phyloP scores from a whole-genome alignment of 257 asterid species.

The Scutellaria barbata region DNA sequence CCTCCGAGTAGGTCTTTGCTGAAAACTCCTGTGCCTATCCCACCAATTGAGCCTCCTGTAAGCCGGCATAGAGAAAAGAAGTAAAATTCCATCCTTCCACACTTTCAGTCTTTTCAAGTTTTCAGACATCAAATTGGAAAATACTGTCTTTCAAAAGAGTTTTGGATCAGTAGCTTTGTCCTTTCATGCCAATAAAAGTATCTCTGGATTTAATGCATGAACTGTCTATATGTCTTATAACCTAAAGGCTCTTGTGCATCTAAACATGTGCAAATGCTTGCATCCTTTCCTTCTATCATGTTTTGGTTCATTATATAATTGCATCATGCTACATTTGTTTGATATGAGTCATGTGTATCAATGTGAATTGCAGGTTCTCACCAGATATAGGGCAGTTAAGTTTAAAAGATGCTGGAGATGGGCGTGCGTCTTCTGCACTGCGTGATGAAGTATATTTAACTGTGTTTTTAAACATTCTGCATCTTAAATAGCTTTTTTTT shows the following conservation, averaged over 20 bases:
- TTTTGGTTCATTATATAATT: conserved; percentile 17
- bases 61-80: conserved; percentile 78
- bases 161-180: conserved; percentile 14
- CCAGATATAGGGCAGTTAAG: conserved; percentile 65
- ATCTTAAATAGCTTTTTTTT: conserved; percentile 17
- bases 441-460: conserved; percentile 71
- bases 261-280: conserved; percentile 16
- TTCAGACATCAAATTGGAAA: conserved; percentile 8
- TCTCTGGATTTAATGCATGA: conserved; percentile 29
- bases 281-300: conserved; percentile 26
- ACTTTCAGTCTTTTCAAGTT: conserved; percentile 27
- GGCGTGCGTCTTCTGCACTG: conserved; percentile 80
- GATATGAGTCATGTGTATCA: conserved; percentile 25
- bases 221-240: conserved; percentile 15
- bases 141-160: not conserved
- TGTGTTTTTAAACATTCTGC: conserved; percentile 29
- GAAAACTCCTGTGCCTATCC: conserved; percentile 63
- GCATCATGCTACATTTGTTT: conserved; percentile 23
- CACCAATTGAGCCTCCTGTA: conserved; percentile 77
- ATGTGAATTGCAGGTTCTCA: conserved; percentile 70
- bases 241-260: conserved; percentile 22
- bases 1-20: conserved; percentile 62
- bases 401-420: conserved; percentile 64
- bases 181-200: conserved; percentile 19
- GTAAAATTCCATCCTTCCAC: conserved; percentile 38